phyloP scores from a whole-genome alignment of 2,329 filamentous ascomycete genomes.

The Penicillium sp. region DNA sequence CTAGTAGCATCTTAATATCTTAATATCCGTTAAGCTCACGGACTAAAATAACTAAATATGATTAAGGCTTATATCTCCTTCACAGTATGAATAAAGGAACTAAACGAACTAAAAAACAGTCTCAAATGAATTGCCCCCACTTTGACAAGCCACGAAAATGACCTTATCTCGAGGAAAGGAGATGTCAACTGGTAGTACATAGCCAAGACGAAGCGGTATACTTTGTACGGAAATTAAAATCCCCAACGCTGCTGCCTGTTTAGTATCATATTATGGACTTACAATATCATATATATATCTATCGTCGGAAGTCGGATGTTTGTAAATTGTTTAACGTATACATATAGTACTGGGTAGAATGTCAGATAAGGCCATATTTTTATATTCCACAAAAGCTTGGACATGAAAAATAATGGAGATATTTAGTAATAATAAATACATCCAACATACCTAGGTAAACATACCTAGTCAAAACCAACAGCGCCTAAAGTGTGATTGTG shows the following conservation, averaged over 20 bases:
- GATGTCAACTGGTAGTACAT: background rate
- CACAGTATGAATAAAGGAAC: background rate
- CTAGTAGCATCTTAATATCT: no score
- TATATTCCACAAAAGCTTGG: background rate
- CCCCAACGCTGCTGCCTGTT: background rate
- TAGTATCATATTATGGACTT: background rate
- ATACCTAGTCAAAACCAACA: background rate
- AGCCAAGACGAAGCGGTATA: background rate
- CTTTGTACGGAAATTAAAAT: background rate
- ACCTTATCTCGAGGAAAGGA: background rate
- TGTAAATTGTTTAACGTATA: background rate
- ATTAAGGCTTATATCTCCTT: background rate
- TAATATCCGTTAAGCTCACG: background rate
- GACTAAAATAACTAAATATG: background rate
- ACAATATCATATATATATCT: no score
- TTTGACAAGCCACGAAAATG: background rate
- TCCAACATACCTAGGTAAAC: background rate
- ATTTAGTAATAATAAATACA: background rate
- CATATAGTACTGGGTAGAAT: background rate
- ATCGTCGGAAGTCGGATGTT: no score
- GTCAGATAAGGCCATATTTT: background rate
- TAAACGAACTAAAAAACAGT: background rate
- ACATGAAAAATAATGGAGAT: background rate
- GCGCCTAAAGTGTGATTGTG: conserved; percentile 20
- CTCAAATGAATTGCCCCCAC: conserved; percentile 4